A percentile compares a stretch with the other conserved stretches of the same genome.
Conservation (phyloP, 2,329 filamentous ascomycete species). For the Fusarium euwallaceae region DNA sequence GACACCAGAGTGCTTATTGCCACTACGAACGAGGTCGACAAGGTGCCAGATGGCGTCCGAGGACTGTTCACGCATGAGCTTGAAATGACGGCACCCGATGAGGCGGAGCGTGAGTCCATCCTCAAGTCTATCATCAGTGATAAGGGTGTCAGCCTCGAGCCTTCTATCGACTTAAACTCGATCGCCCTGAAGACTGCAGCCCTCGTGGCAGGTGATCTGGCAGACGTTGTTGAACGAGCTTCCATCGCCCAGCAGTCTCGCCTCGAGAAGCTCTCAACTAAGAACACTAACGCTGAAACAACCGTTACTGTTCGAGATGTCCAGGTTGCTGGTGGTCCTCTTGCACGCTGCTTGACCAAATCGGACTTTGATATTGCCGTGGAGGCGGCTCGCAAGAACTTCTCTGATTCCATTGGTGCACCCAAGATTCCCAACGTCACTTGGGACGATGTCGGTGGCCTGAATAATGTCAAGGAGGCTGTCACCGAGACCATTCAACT, state of each 20-base stretch:
- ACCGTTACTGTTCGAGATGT: slow-evolving; percentile 81
- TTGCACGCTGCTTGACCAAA: slow-evolving; percentile 82
- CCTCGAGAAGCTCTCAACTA: slow-evolving; percentile 77
- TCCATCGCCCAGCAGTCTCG: slow-evolving; percentile 81
- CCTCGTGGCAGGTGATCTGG: slow-evolving; percentile 91
- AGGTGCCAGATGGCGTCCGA: slow-evolving; percentile 89
- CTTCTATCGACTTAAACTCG: slow-evolving; percentile 84
- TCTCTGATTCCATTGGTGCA: slow-evolving; percentile 95
- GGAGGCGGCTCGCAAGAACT: slow-evolving; percentile 96
- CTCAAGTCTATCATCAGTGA: slow-evolving; percentile 83
- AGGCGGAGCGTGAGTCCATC: slow-evolving; percentile 91
- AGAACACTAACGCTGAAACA: slow-evolving; percentile 53
- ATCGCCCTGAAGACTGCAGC: slow-evolving; percentile 97
- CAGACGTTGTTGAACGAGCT: slow-evolving; percentile 94
- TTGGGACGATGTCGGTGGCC: slow-evolving; percentile 95
- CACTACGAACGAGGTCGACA: slow-evolving; percentile 95
- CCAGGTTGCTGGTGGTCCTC: slow-evolving; percentile 86
- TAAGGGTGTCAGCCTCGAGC: slow-evolving; percentile 80
- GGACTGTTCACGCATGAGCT: slow-evolving; percentile 96
- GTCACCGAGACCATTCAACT: slow-evolving; percentile 97
- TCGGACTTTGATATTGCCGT: slow-evolving; percentile 93
- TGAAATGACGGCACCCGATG: slow-evolving; percentile 92
- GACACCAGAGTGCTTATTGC: slow-evolving; percentile 87
- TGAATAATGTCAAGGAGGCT: slow-evolving; percentile 96
- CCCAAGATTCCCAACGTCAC: slow-evolving; percentile 98